Percentiles rank a stretch among this genome's conserved stretches.
These are phyloP conservation scores for Debaryomyces subglobosus DNA, from an alignment of 1,139 yeast genomes.

Conservation along the genomic window DNA sequence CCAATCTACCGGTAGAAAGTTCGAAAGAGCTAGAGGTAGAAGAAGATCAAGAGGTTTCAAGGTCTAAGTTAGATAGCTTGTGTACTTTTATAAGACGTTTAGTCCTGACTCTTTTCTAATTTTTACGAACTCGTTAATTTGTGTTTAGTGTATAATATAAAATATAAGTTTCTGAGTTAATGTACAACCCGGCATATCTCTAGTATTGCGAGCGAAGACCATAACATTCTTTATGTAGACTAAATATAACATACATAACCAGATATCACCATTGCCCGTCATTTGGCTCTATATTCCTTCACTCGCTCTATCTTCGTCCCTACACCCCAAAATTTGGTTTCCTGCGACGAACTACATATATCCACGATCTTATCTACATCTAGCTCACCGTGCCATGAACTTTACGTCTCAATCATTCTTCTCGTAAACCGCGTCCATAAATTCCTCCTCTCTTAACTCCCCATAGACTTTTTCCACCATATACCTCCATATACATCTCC, in stretches of 20 bases:
- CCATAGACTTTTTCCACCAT: no score
- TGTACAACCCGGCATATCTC: neutral
- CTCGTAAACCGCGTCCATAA: no score
- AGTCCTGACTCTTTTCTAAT: slow-evolving; percentile 13
- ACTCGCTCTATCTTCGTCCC: no score
- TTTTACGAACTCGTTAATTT: slow-evolving; percentile 16
- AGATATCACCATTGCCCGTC: no score
- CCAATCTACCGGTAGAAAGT: slow-evolving; percentile 96
- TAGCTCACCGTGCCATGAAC: neutral
- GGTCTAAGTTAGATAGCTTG: slow-evolving; percentile 67
- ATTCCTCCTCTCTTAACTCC: neutral
- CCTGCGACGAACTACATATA: no score
- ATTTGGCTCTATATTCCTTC: no score
- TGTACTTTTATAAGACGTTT: slow-evolving; percentile 8
- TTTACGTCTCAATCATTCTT: neutral
- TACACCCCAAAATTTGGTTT: no score
- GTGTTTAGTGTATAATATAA: slow-evolving; percentile 22
- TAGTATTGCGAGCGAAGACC: no score
- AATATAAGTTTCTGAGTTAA: slow-evolving; percentile 11
- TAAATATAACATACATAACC: no score
- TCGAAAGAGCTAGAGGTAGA: slow-evolving; percentile 99
- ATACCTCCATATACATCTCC: no score
- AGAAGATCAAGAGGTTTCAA: slow-evolving; percentile 99
- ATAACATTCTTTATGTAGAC: no score
- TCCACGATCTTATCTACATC: neutral